A percentile compares a stretch with the other conserved stretches of the same genome.
Conservation (phyloP, 495 filamentous ascomycete species). For the Achaetomiella virescens region DNA sequence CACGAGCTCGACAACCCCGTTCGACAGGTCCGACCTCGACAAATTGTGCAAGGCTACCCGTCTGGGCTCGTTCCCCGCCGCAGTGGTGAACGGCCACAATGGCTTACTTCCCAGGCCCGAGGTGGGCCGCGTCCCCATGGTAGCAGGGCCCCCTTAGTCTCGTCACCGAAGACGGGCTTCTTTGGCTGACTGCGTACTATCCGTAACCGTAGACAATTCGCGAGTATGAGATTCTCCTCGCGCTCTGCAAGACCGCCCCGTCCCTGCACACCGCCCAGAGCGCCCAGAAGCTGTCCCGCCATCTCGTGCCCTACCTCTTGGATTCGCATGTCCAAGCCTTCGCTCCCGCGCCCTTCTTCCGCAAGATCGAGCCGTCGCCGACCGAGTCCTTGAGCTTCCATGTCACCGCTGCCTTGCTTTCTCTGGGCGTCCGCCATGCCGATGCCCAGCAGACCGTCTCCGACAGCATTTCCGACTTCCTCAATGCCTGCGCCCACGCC, state of each 20-base stretch:
- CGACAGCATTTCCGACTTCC: constrained; percentile 57
- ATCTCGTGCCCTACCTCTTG: constrained; percentile 73
- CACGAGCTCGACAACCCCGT: constrained; percentile 41
- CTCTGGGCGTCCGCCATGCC: constrained; percentile 63
- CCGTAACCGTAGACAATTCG: constrained; percentile 53
- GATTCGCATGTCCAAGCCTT: constrained; percentile 76
- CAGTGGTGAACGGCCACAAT: constrained; percentile 31
- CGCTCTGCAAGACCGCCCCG: constrained; percentile 81
- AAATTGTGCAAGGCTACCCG: constrained; percentile 54
- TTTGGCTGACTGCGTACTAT: constrained; percentile 15
- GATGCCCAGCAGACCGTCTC: constrained; percentile 56
- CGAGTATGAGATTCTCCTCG: constrained; percentile 84
- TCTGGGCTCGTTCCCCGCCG: constrained; percentile 26
- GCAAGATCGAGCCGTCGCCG: constrained; percentile 76
- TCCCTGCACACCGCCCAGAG: constrained; percentile 58
- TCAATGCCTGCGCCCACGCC: constrained; percentile 56
- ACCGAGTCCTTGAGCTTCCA: constrained; percentile 80
- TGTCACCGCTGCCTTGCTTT: constrained; percentile 71
- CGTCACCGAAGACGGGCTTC: not conserved
- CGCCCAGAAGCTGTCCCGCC: constrained; percentile 64
- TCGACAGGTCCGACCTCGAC: constrained; percentile 57
- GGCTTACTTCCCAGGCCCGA: constrained; percentile 20
- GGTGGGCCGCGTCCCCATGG: constrained; percentile 46
- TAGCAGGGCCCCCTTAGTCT: constrained; percentile 21
- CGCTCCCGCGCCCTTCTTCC: constrained; percentile 72